phyloP scores from a whole-genome alignment of 2,329 filamentous ascomycete species.

The Aspergillus pseudoglaucus region DNA sequence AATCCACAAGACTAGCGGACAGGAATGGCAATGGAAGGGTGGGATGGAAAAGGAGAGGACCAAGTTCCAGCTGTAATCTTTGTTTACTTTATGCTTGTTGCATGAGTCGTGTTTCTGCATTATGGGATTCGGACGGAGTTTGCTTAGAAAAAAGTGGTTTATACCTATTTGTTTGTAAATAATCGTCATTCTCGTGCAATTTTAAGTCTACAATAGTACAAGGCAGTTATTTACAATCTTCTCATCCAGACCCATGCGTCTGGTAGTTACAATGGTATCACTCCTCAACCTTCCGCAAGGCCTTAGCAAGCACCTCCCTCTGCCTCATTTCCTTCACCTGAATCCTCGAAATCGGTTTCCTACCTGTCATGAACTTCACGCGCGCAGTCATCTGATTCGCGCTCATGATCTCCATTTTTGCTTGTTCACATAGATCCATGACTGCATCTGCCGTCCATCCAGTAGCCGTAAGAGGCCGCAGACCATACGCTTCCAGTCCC shows the following conservation, averaged over 20 bases:
- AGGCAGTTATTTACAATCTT: too few species aligned
- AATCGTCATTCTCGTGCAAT: background rate
- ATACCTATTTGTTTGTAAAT: background rate
- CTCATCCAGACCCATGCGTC: background rate
- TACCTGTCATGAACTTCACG: constrained; percentile 23
- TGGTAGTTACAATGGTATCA: background rate
- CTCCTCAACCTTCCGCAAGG: background rate
- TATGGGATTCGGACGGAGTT: constrained; percentile 9
- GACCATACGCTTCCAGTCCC: constrained; percentile 32
- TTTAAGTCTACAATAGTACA: background rate
- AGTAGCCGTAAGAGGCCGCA: constrained; percentile 30
- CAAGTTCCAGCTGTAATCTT: constrained; percentile 72
- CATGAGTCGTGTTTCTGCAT: constrained; percentile 8
- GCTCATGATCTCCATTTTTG: constrained; percentile 29
- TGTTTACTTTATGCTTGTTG: constrained; percentile 10
- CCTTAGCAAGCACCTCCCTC: constrained; percentile 3
- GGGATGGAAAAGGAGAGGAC: constrained; percentile 92
- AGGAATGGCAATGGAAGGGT: constrained; percentile 95
- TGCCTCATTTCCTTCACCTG: constrained; percentile 7
- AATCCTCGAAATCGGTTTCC: constrained; percentile 19
- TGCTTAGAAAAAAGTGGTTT: background rate
- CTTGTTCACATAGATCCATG: constrained; percentile 31
- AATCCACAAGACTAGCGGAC: constrained; percentile 66
- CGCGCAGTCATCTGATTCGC: constrained; percentile 19
- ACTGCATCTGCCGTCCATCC: constrained; percentile 30